Evolutionary conservation across 1,284 basidiomycete genomes (phyloP), one percentile per base, ranked within the genome.

Genomic region (Apiotrichum brassicae): DNA sequence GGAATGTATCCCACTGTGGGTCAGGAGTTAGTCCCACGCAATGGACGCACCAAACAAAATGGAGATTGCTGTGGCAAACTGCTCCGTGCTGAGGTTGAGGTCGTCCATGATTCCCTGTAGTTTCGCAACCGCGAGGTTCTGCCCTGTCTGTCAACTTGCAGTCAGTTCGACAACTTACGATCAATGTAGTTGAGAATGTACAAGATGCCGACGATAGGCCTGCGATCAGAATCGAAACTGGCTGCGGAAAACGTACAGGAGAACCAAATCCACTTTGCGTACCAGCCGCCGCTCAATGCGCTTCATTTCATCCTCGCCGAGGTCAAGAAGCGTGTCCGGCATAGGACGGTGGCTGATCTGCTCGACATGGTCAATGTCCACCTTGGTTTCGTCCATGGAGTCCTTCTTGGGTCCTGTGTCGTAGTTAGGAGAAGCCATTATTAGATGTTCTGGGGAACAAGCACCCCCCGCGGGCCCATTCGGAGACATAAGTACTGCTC

Each of bases 241-340:
- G n/a, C n/a, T n/a, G 13, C 33, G 12, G n/a, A 16, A 9, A 18
- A 34, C 33, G 9, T 16, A 34, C 36, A 49, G 24, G 20, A 68
- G 47, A 11, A 66, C 41, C 7, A 68, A 44, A 42, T 70, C 68
- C 24, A 68, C 51, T 55, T 67, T 68, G 36, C 56, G 37, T 4
- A 64, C 66, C 2, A 59, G 59, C 4, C 25, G 44, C 43, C 60
- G 62, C 40, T 64, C 59, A 30, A 66, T 44, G 6, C n/a, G 49
- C 1, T 33, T 54, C 19, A 62, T 49, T 49, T 70, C 65, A 19
- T 64, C 64, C 1, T 44, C 51, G 19, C 50, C 49, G n/a, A 70
- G 45, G 8, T 53, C 54, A 13, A 41, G 36, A 6, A 70, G 53
- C 13, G 57, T 55, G 33, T 34, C 33, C 16, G 33, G 33, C 33